These are phyloP conservation scores for Annulohypoxylon truncatum DNA, from an alignment of 2,329 filamentous ascomycete genomes.

Conservation along the genomic window DNA sequence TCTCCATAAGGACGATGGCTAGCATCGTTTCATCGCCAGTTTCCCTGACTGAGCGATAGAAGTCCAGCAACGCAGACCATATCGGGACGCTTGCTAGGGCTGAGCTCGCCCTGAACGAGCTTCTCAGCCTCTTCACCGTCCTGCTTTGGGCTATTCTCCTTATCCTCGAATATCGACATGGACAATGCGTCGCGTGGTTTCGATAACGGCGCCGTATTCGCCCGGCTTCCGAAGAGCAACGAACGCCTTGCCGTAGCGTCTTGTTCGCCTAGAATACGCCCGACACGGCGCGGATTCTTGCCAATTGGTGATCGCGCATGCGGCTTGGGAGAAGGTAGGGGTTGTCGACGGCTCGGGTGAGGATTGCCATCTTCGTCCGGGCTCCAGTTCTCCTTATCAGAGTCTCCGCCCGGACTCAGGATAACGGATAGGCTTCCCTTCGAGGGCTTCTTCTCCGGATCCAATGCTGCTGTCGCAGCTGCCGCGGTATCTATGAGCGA, in stretches of 20 bases:
- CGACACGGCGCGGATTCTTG: slow-evolving; percentile 55
- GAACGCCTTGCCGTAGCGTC: slow-evolving; percentile 48
- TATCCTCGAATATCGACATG: slow-evolving; percentile 66
- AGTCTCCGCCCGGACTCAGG: slow-evolving; percentile 69
- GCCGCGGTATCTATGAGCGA: slow-evolving; percentile 32
- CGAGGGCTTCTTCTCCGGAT: slow-evolving; percentile 46
- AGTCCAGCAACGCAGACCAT: slow-evolving; percentile 91
- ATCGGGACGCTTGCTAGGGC: slow-evolving; percentile 80
- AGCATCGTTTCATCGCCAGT: slow-evolving; percentile 74
- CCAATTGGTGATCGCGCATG: slow-evolving; percentile 1
- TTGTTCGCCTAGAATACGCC: slow-evolving; percentile 57
- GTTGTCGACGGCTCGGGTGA: slow-evolving; percentile 47
- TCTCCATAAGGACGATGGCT: not conserved
- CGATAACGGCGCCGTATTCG: slow-evolving; percentile 56
- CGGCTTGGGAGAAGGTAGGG: slow-evolving; percentile 48
- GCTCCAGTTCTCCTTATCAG: slow-evolving; percentile 94
- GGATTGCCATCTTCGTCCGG: slow-evolving; percentile 62
- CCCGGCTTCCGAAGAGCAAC: slow-evolving; percentile 48
- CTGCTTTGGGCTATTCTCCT: slow-evolving; percentile 44
- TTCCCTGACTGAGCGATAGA: slow-evolving; percentile 89
- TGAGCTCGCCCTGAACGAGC: slow-evolving; percentile 76
- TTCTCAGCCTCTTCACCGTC: slow-evolving; percentile 73
- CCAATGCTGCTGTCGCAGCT: slow-evolving; percentile 16
- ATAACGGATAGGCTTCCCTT: slow-evolving; percentile 58
- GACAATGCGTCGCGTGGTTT: slow-evolving; percentile 40